phyloP scores from a whole-genome alignment of 179 eudicot genomes.

The Patellifolia procumbens region DNA sequence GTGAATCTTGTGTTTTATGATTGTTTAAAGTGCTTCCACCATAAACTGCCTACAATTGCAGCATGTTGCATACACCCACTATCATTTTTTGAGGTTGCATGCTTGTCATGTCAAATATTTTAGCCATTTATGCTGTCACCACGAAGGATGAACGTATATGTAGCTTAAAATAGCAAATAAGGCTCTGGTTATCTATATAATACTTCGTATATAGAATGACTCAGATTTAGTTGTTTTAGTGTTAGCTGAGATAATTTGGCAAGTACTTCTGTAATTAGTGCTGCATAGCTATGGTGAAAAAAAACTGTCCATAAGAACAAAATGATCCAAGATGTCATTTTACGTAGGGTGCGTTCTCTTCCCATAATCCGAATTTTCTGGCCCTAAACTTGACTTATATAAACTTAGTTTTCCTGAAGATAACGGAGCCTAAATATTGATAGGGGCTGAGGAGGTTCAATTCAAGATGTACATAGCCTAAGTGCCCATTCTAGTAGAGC shows the following conservation, averaged over 20 bases:
- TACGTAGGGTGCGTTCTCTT: not conserved
- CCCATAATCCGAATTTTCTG: too few species aligned
- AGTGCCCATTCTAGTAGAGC: not conserved
- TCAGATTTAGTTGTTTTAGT: not conserved
- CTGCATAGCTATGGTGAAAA: too few species aligned
- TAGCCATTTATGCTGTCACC: conserved; percentile 16
- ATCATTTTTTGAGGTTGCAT: not conserved
- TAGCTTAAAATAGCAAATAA: conserved; percentile 2
- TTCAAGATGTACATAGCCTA: not conserved
- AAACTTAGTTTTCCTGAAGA: not conserved
- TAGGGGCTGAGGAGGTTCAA: not conserved
- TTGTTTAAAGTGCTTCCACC: conserved; percentile 22
- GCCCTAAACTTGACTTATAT: too few species aligned
- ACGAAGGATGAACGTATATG: not conserved
- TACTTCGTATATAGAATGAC: not conserved
- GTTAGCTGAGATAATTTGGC: too few species aligned
- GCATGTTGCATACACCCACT: not conserved
- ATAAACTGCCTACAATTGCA: conserved; percentile 18
- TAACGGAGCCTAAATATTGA: too few species aligned
- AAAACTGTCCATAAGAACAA: too few species aligned
- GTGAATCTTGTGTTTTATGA: conserved; percentile 28
- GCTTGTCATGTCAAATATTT: not conserved
- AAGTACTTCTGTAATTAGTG: too few species aligned
- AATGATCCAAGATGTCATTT: too few species aligned
- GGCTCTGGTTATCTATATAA: not conserved